A percentile compares a stretch with the other conserved stretches of the same genome.
phyloP scores from a whole-genome alignment of 208 protist species.

The Acanthamoeba polyphaga region DNA sequence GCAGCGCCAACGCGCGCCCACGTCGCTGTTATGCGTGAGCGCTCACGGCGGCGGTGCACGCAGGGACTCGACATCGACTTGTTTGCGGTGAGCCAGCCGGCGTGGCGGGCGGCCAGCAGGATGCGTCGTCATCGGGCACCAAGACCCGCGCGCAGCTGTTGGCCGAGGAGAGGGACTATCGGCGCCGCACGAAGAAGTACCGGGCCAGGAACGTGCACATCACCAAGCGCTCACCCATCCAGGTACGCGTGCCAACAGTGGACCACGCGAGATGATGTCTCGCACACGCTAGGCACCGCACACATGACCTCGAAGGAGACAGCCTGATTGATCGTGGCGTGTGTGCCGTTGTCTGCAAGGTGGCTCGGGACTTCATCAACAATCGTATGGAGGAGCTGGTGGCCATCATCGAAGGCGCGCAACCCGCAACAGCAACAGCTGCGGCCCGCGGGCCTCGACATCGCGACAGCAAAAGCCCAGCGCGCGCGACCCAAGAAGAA shows the following conservation, averaged over 20 bases:
- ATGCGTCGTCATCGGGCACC: not conserved
- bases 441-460: not conserved
- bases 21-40: not conserved
- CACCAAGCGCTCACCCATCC: conserved; percentile 22
- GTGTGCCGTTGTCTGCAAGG: not conserved
- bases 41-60: not conserved
- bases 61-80: conserved; percentile 1
- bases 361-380: conserved; percentile 13
- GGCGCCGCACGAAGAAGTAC: conserved; percentile 5
- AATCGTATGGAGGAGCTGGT: conserved; percentile 40
- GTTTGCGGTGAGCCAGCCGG: not conserved
- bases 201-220: conserved; percentile 45
- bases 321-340: not conserved
- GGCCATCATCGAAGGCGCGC: not conserved
- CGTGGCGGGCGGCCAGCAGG: not conserved
- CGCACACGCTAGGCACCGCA: not conserved
- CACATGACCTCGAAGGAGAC: too few species aligned
- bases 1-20: not conserved
- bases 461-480: too few species aligned
- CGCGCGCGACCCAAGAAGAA: too few species aligned
- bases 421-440: not conserved
- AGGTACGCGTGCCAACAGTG: not conserved
- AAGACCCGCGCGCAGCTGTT: not conserved
- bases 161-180: conserved; percentile 13
- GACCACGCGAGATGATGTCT: not conserved